These are phyloP conservation scores for Leptomonas pyrrhocoris DNA, from an alignment of 208 protist species.

Conservation along the genomic window DNA sequence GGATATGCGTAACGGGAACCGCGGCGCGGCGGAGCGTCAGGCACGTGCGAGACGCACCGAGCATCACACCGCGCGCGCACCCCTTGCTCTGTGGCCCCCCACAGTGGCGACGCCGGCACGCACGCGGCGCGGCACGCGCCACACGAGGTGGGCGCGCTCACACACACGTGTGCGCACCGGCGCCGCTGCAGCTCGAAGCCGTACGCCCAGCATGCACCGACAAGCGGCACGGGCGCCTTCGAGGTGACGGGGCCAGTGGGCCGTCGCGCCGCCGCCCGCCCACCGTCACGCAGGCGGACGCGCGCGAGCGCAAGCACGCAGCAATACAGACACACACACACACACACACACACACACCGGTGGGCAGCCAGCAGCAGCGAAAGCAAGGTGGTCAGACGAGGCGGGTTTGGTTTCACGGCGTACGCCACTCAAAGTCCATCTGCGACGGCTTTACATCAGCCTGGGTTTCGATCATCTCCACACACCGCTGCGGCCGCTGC, in stretches of 20 bases:
- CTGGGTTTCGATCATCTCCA: conserved; percentile 11
- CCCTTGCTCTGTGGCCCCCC: conserved; percentile 30
- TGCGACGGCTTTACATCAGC: conserved; percentile 8
- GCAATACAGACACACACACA: background rate
- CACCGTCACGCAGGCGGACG: too few species aligned
- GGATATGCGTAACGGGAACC: conserved; percentile 32
- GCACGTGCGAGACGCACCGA: conserved; percentile 18
- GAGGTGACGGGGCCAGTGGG: conserved; percentile 27
- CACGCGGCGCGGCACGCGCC: too few species aligned
- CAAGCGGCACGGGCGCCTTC: conserved; percentile 23
- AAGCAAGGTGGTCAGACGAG: background rate
- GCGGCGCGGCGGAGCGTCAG: conserved; percentile 26
- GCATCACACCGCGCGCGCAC: conserved; percentile 23
- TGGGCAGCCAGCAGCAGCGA: background rate
- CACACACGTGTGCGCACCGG: conserved; percentile 5
- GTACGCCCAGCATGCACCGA: conserved; percentile 26
- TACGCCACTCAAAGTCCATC: conserved; percentile 6
- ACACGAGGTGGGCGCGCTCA: too few species aligned
- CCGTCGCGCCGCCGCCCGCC: too few species aligned
- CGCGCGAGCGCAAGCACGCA: background rate
- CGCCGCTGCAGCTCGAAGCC: conserved; percentile 21
- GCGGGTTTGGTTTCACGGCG: conserved; percentile 6
- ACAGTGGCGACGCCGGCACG: conserved; percentile 4
- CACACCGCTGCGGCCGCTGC: too few species aligned
- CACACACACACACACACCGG: background rate